These are phyloP conservation scores for Strobilomyces dryophilus DNA, from an alignment of 768 basidiomycete genomes.

Conservation along the genomic window DNA sequence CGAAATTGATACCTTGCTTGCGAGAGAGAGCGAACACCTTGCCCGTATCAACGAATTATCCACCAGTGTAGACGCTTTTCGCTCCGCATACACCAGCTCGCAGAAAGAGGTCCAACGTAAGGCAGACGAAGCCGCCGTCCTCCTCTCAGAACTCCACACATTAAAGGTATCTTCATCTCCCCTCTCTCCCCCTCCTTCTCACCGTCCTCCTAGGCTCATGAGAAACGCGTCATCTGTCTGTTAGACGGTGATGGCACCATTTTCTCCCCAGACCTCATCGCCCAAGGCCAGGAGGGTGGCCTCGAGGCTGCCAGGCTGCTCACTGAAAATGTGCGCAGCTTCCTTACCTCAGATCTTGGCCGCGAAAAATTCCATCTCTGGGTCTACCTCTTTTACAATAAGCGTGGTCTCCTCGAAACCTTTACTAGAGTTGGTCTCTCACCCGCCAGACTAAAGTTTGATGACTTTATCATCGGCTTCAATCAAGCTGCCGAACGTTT, in stretches of 20 bases:
- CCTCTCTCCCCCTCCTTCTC: not conserved
- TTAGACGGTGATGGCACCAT: constrained; percentile 66
- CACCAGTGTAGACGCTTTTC: constrained; percentile 24
- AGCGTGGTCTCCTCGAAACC: constrained; percentile 52
- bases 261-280: constrained; percentile 50
- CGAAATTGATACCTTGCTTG: constrained; percentile 28
- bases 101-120: constrained; percentile 20
- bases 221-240: constrained; percentile 40
- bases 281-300: constrained; percentile 55
- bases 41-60: constrained; percentile 20
- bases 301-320: constrained; percentile 50
- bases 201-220: constrained; percentile 17
- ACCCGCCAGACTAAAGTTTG: constrained; percentile 42
- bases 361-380: constrained; percentile 44
- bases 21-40: constrained; percentile 20
- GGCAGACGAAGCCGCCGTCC: constrained; percentile 2
- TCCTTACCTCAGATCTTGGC: constrained; percentile 18
- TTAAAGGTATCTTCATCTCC: constrained; percentile 20
- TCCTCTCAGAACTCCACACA: constrained; percentile 25
- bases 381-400: constrained; percentile 63
- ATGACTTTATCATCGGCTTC: constrained; percentile 65
- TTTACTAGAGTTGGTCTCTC: constrained; percentile 35
- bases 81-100: constrained; percentile 23
- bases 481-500: constrained; percentile 68
- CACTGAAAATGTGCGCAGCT: constrained; percentile 27